Evolutionary conservation across 805 yeast genomes (phyloP).

Genomic region (Candida berthetii): DNA sequence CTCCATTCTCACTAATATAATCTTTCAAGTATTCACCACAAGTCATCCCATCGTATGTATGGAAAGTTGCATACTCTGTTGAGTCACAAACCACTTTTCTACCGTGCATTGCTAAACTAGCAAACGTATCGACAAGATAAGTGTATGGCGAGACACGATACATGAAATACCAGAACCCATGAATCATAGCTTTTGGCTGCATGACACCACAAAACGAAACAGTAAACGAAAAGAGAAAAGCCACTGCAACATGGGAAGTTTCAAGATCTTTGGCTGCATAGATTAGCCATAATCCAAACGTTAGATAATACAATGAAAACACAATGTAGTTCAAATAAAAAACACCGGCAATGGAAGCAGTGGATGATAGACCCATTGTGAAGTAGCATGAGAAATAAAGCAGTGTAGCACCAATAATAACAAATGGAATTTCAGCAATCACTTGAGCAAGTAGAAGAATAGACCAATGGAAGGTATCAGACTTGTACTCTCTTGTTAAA

Average conservation of each 20-base stretch:
- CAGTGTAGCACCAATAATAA: slow-evolving; percentile 39
- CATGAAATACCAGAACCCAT: slow-evolving; percentile 74
- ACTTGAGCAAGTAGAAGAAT: slow-evolving; percentile 47
- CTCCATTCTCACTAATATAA: slow-evolving; percentile 37
- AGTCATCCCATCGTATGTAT: slow-evolving; percentile 52
- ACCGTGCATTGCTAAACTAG: slow-evolving; percentile 42
- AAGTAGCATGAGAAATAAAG: slow-evolving; percentile 48
- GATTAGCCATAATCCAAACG: slow-evolving; percentile 43
- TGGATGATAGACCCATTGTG: slow-evolving; percentile 35
- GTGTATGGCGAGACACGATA: slow-evolving; percentile 61
- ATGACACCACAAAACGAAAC: slow-evolving; percentile 32
- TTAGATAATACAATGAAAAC: slow-evolving; percentile 35
- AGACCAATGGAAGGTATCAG: slow-evolving; percentile 76
- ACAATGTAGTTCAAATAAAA: slow-evolving; percentile 39
- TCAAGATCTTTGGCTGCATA: slow-evolving; percentile 62
- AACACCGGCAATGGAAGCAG: slow-evolving; percentile 41
- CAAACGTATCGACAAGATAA: slow-evolving; percentile 47
- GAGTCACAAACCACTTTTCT: slow-evolving; percentile 42
- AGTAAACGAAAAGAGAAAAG: slow-evolving; percentile 29
- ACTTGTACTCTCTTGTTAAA: slow-evolving; percentile 66
- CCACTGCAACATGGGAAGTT: slow-evolving; percentile 57
- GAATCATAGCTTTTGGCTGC: slow-evolving; percentile 38
- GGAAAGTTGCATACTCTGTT: slow-evolving; percentile 42
- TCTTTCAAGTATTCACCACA: slow-evolving; percentile 48
- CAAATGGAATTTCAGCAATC: slow-evolving; percentile 58